Evolutionary conservation across 23 red algal genomes (phyloP).

Genomic region (Gracilariopsis chorda): DNA sequence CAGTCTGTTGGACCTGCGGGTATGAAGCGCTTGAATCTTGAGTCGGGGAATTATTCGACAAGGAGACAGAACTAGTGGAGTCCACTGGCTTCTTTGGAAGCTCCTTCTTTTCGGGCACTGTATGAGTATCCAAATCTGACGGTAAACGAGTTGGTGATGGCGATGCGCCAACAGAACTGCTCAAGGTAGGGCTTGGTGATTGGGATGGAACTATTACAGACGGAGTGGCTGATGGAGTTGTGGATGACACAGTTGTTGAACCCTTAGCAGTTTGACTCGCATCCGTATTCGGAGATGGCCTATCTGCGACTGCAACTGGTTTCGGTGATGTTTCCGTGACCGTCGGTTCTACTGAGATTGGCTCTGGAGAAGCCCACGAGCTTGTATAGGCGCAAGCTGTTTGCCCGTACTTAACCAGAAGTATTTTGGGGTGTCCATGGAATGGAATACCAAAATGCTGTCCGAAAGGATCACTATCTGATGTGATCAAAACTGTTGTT

Average conservation of each 20-base stretch:
- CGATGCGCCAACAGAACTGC: too few species aligned
- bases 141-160: too few species aligned
- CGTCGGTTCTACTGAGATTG: not conserved
- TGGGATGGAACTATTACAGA: not conserved
- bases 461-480: slow-evolving; percentile 42
- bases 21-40: too few species aligned
- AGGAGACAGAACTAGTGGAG: too few species aligned
- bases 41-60: too few species aligned
- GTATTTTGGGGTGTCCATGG: slow-evolving; percentile 24
- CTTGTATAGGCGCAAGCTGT: slow-evolving; percentile 28
- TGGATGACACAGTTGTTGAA: not conserved
- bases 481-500: slow-evolving; percentile 17
- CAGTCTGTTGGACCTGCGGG: too few species aligned
- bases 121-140: too few species aligned
- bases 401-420: slow-evolving; percentile 3
- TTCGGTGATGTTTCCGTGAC: not conserved
- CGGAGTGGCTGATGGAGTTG: not conserved
- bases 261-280: not conserved
- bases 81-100: too few species aligned
- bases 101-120: too few species aligned
- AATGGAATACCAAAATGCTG: slow-evolving; percentile 24
- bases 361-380: slow-evolving; percentile 11
- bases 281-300: not conserved
- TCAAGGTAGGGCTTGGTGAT: too few species aligned
- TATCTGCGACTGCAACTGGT: not conserved